Evolutionary conservation across 2,329 filamentous ascomycete genomes (phyloP), one percentile per base, ranked within the genome.

Genomic region (Curvularia verruculosa): DNA sequence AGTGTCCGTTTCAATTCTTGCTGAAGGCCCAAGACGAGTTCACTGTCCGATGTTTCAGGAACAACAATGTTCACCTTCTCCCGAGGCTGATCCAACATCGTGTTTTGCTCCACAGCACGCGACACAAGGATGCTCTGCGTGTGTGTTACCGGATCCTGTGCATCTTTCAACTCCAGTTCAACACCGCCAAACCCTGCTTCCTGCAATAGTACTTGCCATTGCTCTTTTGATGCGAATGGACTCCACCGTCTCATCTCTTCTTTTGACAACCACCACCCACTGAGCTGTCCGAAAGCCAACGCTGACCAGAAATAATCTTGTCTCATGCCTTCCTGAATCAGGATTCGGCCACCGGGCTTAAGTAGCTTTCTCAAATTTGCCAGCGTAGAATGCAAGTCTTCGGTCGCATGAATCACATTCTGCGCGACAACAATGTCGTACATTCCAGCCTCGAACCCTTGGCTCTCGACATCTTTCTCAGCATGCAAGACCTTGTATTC

Each of bases 401-500:
- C 36, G 15, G 47, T 49, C 2, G 47, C 47, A 26, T 49, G 47
- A 15, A 49, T 41, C 7, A 49, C 47, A 18, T 49, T 49, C 18
- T 41, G 36, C 2, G 47, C 47, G 7, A 49, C 36, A 10, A 41
- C 34, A 10, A 49, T 24, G 3, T 49, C 47, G n/a, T 49, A 49
- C 5, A 15, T 31, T 4, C 36, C 47, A 10, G 36, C n/a, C 15
- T 40, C 5, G n/a, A 49, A 37, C 43, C 37, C 40, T 10, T 54
- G 53, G 4, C 55, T 61, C 59, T 69, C 67, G 12, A 23, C 24
- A 9, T 28, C 26, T 61, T 65, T 67, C 37, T 68, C 66, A 1
- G 63, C 63, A 43, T 66, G 64, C 37, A 68, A 60, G 9, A 41
- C 47, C 10, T 49, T 9, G 60, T 65, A n/a, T 58, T 68, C 41